Evolutionary conservation across 192 early-diverging fungal genomes (phyloP), one percentile per base, ranked within the genome.

Genomic region (Pilobolus umbonatus): DNA sequence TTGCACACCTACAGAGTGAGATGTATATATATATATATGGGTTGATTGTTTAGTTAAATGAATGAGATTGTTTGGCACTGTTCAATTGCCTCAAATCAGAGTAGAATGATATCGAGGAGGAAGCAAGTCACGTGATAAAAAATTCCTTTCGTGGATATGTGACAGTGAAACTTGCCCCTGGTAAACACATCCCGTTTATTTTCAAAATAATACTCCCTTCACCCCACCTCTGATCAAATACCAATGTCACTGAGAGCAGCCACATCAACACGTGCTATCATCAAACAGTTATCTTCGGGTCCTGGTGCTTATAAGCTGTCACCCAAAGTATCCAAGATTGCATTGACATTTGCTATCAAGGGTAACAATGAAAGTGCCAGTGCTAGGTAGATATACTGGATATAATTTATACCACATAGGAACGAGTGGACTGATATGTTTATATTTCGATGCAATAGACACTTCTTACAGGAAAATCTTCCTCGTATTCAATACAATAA

Each of bases 401-500:
- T 35, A 5, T n/a, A n/a, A n/a, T n/a, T n/a, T n/a, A n/a, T 17
- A 51, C 2, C 29, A 22, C 10, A 32, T 35, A 24, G 19, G 8
- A 34, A 8, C 10, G 4, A 53, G 14, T 2, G 49, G 39, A 15
- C 38, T 15, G 8, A 42, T 32, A 11, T 34, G n/a, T 54, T 14
- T 32, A 25, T 32, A 21, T 32, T 45, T 46, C 44, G n/a, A 51
- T 35, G 26, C 15, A 31, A 2, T 68, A 83, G 78, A 73, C 69
- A 78, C 59, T 80, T 83, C 39, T 57, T 71, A 26, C 74, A 73
- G 21, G 74, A 80, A 47, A 76, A 72, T 46, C 60, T 83, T 50
- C 80, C 80, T 17, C 63, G 76, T 42, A 70, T 83, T 35, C 71
- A 74, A 30, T 83, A 80, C 39, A 78, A 79, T 63, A 83, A 83